phyloP scores from a whole-genome alignment of 371 early-diverging fungal genomes.

The Syncephalastrum contaminatum region DNA sequence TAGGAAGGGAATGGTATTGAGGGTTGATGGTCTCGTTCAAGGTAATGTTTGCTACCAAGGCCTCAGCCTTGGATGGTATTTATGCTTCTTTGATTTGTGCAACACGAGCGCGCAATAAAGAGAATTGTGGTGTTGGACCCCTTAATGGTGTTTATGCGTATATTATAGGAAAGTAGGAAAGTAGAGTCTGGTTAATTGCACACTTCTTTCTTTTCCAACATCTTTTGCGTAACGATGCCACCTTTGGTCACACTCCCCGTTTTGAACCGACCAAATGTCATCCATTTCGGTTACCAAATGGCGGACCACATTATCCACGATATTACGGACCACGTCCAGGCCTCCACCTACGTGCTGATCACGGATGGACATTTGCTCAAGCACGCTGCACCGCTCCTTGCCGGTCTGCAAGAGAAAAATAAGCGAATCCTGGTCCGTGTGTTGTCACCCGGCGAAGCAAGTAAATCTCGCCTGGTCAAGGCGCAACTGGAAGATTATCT shows the following conservation, averaged over 20 bases:
- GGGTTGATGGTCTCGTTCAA: too few species aligned
- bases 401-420: slow-evolving; percentile 4
- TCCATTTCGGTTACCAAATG: slow-evolving; percentile 72
- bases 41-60: too few species aligned
- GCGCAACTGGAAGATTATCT: slow-evolving; percentile 86
- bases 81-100: background rate
- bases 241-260: slow-evolving; percentile 19
- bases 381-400: slow-evolving; percentile 34
- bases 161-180: too few species aligned
- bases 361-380: slow-evolving; percentile 81
- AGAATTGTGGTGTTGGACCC: too few species aligned
- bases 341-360: slow-evolving; percentile 78
- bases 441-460: slow-evolving; percentile 82
- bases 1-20: too few species aligned
- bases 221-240: slow-evolving; percentile 1
- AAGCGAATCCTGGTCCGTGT: slow-evolving; percentile 65
- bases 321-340: slow-evolving; percentile 54
- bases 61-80: background rate
- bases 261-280: slow-evolving; percentile 19
- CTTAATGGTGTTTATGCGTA: background rate
- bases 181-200: too few species aligned
- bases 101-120: slow-evolving; percentile 1
- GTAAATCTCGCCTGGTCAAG: slow-evolving; percentile 82
- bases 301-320: slow-evolving; percentile 67
- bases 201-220: slow-evolving; percentile 2